Base-by-base conservation (phyloP, 2,329 filamentous ascomycete species). In the Thielaviopsis punctulata region DNA sequence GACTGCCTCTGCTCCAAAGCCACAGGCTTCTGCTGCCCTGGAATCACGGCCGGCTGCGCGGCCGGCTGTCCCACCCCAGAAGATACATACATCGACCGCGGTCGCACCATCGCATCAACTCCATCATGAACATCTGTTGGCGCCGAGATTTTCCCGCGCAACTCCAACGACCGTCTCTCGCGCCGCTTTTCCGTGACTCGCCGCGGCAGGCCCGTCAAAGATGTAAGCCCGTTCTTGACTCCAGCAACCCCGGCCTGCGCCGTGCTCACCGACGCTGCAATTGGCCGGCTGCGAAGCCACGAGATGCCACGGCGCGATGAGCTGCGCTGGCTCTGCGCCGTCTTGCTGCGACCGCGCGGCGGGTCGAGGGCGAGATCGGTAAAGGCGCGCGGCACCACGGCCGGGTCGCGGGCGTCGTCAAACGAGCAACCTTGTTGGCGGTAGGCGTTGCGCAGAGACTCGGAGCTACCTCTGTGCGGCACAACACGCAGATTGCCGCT, bases 401-500 rank as follows among this genome's bases (percentile, higher is more conserved):
- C 30, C 13, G 30, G 13, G 8, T 49, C 21, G 24, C 49, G n/a
- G 43, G 47, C 30, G 15, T 19, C 21, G n/a, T 43, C 50, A 15
- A 18, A 2, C n/a, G 7, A 15, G 44, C 50, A 68, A 1, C 68
- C 66, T 10, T 69, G 64, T 3, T 56, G 58, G 19, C 22, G n/a
- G 21, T 58, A 51, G 3, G 25, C 57, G 18, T 58, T 58, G n/a
- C 57, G 55, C 27, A 73, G 56, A 2, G 70, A 72, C 36, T 72
- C 69, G 19, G 65, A 56, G 57, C 74, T 79, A 27, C 67, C 66
- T 6, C 70, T 69, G 52, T 74, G 70, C 56, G 68, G 69, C 63
- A 81, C 73, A 0, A 82, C 77, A 12, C 76, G 69, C 49, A 82
- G 62, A 56, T 73, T 80, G 1, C 78, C 78, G 57, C 76, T 80